Base-by-base conservation (phyloP, 2,329 filamentous ascomycete species). In the Calonectria henricotiae region DNA sequence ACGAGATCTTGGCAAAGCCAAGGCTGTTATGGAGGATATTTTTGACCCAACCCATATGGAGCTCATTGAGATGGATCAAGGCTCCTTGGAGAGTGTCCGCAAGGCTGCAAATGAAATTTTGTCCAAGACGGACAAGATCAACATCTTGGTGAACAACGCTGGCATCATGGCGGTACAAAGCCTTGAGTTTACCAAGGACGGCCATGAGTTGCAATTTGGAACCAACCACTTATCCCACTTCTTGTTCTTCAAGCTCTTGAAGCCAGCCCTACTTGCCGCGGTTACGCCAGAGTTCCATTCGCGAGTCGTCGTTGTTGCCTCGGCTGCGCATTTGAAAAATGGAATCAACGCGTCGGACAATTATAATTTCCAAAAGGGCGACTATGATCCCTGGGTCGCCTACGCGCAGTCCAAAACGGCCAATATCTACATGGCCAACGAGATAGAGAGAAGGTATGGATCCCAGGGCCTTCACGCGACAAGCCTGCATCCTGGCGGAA, bases 371-470 rank as follows among this genome's bases (percentile, higher is more conserved):
- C 62, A 76, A 3, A 70, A 70, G 2, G 67, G 66, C 9, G 47
- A 35, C n/a, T 75, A 74, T 23, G 43, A 82, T 8, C 79, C 79
- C 0, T 81, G 77, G 68, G 65, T 71, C 1, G 81, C 84, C 0
- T 89, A 89, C 72, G 84, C 81, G 0, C 83, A 87, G 71, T 79
- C 81, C 51, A 90, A 89, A 74, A 82, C 83, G 1, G 86, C 87
- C n/a, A 88, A 86, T 71, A 82, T 89, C 27, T 86, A 82, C 71
- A 84, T 86, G 74, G 83, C 65, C 35, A 68, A 55, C 47, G 65
- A 68, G 27, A 37, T 68, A 5, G 65, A 68, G 46, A 25, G 65
- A 9, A 27, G 58, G 9, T 68, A 68, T 44, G 60, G 60, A 11
- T 3, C 46, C 1, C 47, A 49, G n/a, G 82, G 84, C 27, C 68